These are phyloP conservation scores for Suillus ampliporus DNA, from an alignment of 768 basidiomycete genomes.

Conservation along the genomic window DNA sequence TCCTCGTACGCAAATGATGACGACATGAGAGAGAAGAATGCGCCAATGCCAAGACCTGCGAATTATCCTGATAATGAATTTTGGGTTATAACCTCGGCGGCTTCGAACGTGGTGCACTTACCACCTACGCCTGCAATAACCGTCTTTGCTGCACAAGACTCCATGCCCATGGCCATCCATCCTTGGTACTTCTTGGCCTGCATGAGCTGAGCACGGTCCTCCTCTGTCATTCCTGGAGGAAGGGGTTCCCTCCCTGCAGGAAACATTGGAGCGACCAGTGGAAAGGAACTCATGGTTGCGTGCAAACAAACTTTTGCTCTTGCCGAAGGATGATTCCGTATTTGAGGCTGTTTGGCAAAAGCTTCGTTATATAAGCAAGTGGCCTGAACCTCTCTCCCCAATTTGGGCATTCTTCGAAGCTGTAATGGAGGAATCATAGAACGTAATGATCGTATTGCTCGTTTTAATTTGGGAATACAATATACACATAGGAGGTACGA, in stretches of 20 bases:
- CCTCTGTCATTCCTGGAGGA: conserved; percentile 82
- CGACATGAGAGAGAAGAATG: conserved; percentile 96
- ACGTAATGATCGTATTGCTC: not conserved
- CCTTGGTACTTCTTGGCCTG: conserved; percentile 81
- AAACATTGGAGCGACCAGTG: conserved; percentile 72
- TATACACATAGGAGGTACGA: not conserved
- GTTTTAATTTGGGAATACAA: not conserved
- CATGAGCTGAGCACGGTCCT: conserved; percentile 69
- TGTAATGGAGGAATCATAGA: not conserved
- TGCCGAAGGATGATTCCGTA: conserved; percentile 9
- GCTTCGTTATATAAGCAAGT: conserved; percentile 7
- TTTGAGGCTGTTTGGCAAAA: conserved; percentile 26
- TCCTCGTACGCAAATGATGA: conserved; percentile 96
- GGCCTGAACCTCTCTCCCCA: too few species aligned
- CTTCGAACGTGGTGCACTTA: conserved; percentile 43
- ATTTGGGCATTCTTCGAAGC: too few species aligned
- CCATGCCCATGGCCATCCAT: conserved; percentile 74
- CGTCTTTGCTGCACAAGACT: conserved; percentile 87
- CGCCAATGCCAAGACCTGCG: conserved; percentile 88
- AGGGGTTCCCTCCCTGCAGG: conserved; percentile 87
- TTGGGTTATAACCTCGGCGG: conserved; percentile 8
- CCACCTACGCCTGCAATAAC: conserved; percentile 83
- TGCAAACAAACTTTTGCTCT: not conserved
- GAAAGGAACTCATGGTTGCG: conserved; percentile 28
- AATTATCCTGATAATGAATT: conserved; percentile 10